Evolutionary conservation across 2,329 filamentous ascomycete genomes (phyloP).

Genomic region (Chaetoscypha palmicola): DNA sequence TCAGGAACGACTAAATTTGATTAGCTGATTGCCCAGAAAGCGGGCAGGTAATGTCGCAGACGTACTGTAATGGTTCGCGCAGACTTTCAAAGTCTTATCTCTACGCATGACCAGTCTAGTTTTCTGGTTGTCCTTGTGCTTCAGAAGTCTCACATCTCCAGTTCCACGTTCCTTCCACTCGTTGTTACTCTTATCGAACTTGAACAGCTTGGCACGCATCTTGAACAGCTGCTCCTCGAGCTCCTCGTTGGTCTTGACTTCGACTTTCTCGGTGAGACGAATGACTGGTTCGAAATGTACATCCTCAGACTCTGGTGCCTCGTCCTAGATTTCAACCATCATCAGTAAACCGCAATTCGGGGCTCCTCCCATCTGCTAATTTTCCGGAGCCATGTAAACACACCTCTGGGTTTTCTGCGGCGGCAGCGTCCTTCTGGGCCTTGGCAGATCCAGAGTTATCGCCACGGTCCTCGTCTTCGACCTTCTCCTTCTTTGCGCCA

Average conservation of each 20-base stretch:
- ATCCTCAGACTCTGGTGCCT: conserved; percentile 79
- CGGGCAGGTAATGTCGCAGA: conserved; percentile 17
- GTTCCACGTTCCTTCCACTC: conserved; percentile 99
- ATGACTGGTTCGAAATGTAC: conserved; percentile 97
- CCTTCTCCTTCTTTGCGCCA: conserved; percentile 92
- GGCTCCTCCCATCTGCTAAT: not conserved
- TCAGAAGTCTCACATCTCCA: conserved; percentile 89
- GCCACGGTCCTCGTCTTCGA: conserved; percentile 68
- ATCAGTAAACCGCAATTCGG: conserved; percentile 13
- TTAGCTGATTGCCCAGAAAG: conserved; percentile 12
- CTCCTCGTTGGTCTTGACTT: conserved; percentile 97
- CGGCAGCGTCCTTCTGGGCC: conserved; percentile 54
- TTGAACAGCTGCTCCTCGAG: conserved; percentile 96
- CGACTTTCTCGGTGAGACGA: conserved; percentile 91
- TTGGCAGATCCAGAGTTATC: conserved; percentile 87
- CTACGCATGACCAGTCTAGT: conserved; percentile 96
- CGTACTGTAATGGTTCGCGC: conserved; percentile 99
- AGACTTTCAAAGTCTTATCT: conserved; percentile 99
- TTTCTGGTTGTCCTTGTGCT: conserved; percentile 99
- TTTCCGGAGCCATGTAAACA: not conserved
- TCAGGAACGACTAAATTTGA: conserved; percentile 72
- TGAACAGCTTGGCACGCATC: conserved; percentile 99
- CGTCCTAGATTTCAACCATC: conserved; percentile 42
- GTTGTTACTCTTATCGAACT: conserved; percentile 82
- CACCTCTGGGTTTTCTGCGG: conserved; percentile 33